These are phyloP conservation scores for Ajuga chamaepitys DNA, from an alignment of 257 asterid species.

Conservation along the genomic window DNA sequence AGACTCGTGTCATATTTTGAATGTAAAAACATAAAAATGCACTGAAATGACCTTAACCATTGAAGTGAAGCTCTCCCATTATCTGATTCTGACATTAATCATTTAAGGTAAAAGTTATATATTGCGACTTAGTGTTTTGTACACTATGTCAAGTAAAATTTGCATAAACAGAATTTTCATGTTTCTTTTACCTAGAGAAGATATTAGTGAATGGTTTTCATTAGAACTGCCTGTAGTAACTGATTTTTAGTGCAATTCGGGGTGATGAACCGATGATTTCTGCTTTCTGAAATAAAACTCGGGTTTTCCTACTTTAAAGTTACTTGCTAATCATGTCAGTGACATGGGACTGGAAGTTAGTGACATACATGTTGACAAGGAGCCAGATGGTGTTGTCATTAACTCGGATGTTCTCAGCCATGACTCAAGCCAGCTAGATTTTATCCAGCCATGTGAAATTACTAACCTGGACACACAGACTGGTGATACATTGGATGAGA, in stretches of 20 bases:
- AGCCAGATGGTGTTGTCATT: constrained; percentile 32
- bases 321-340: constrained; percentile 14
- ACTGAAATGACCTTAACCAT: no score
- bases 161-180: not conserved
- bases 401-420: constrained; percentile 24
- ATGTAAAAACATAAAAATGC: not conserved
- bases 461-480: constrained; percentile 22
- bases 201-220: not conserved
- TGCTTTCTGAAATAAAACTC: not conserved
- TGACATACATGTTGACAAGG: constrained; percentile 49
- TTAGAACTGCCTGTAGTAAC: not conserved
- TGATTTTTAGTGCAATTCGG: not conserved
- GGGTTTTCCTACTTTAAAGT: not conserved
- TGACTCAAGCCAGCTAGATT: constrained; percentile 26
- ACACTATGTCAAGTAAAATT: not conserved
- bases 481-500: constrained; percentile 23
- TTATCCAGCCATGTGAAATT: constrained; percentile 20
- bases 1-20: not conserved
- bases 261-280: not conserved
- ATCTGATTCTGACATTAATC: not conserved
- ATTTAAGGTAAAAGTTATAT: not conserved
- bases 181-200: not conserved
- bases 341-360: constrained; percentile 47
- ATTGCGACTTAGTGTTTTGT: not conserved
- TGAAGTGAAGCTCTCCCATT: not conserved